phyloP scores from a whole-genome alignment of 768 basidiomycete species.

The Rossbeevera mucosa region DNA sequence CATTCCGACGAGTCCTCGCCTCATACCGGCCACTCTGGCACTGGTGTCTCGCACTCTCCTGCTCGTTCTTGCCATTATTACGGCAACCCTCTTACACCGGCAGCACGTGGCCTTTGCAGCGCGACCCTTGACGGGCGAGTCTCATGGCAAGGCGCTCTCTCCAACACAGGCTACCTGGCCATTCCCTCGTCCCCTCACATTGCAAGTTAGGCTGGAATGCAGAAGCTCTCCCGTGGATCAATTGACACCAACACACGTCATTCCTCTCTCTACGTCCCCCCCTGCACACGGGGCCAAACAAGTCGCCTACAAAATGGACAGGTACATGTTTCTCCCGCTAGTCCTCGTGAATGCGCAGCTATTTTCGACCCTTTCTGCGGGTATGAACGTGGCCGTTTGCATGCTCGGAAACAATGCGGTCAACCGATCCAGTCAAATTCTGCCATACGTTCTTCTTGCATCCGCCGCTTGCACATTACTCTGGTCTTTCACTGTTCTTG shows the following conservation, averaged over 20 bases:
- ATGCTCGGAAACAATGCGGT: slow-evolving; percentile 3
- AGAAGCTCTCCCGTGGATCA: not conserved
- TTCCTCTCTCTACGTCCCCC: slow-evolving; percentile 2
- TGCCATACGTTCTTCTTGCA: slow-evolving; percentile 15
- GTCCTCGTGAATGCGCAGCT: slow-evolving; percentile 18
- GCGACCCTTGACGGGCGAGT: not conserved
- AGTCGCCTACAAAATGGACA: not conserved
- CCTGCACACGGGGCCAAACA: not conserved
- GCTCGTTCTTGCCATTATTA: slow-evolving; percentile 13
- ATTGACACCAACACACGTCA: not conserved
- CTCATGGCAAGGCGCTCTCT: slow-evolving; percentile 13
- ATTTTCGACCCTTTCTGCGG: slow-evolving; percentile 22
- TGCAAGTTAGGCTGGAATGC: slow-evolving; percentile 1
- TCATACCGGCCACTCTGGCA: slow-evolving; percentile 25
- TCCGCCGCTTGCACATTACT: slow-evolving; percentile 18
- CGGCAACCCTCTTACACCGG: slow-evolving; percentile 6
- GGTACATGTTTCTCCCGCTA: slow-evolving; percentile 2
- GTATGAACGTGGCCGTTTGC: slow-evolving; percentile 15
- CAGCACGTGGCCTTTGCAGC: not conserved
- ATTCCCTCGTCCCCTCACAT: slow-evolving; percentile 28
- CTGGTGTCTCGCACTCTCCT: slow-evolving; percentile 20
- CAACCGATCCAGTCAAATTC: not conserved
- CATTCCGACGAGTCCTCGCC: slow-evolving; percentile 21
- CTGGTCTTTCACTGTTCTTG: slow-evolving; percentile 22
- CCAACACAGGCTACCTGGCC: slow-evolving; percentile 31